Percentiles rank a stretch among this genome's conserved stretches.
Evolutionary conservation across 768 basidiomycete species (phyloP).

Genomic region (Fistulinella prunicolor): DNA sequence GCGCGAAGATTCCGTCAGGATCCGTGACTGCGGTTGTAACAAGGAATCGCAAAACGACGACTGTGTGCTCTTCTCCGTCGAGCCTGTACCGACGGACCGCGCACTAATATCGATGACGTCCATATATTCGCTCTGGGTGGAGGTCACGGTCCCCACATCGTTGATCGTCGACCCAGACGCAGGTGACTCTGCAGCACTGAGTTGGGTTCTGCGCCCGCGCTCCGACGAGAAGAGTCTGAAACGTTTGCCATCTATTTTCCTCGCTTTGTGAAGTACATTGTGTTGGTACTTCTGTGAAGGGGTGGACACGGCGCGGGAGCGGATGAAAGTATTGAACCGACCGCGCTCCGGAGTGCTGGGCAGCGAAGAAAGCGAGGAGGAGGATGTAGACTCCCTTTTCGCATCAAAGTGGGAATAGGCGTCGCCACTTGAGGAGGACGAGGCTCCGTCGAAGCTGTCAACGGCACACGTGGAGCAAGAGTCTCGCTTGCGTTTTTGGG

Average conservation of each 20-base stretch:
- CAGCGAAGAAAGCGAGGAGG: conserved; percentile 14
- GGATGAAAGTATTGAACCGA: conserved; percentile 15
- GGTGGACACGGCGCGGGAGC: conserved; percentile 9
- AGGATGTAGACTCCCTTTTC: conserved; percentile 9
- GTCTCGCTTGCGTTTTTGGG: conserved; percentile 22
- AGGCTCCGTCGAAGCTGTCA: conserved; percentile 8
- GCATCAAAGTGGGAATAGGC: background rate
- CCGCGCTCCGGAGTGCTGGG: conserved; percentile 1
- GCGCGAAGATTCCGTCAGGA: conserved; percentile 10
- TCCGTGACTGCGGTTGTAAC: conserved; percentile 2
- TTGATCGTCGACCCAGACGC: background rate
- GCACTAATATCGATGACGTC: conserved; percentile 26
- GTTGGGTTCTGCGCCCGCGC: background rate
- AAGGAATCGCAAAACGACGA: conserved; percentile 1
- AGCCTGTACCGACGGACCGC: background rate
- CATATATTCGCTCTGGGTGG: background rate
- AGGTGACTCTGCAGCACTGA: background rate
- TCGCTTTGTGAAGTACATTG: conserved; percentile 9
- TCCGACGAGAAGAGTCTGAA: conserved; percentile 17
- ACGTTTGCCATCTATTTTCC: conserved; percentile 7
- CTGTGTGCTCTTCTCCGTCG: background rate
- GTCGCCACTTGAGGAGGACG: conserved; percentile 15
- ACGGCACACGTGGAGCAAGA: conserved; percentile 11
- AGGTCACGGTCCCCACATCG: background rate
- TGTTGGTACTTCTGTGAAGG: conserved; percentile 2